phyloP scores from a whole-genome alignment of 1,139 yeast genomes.

The Yamadazyma atmosphaerica region DNA sequence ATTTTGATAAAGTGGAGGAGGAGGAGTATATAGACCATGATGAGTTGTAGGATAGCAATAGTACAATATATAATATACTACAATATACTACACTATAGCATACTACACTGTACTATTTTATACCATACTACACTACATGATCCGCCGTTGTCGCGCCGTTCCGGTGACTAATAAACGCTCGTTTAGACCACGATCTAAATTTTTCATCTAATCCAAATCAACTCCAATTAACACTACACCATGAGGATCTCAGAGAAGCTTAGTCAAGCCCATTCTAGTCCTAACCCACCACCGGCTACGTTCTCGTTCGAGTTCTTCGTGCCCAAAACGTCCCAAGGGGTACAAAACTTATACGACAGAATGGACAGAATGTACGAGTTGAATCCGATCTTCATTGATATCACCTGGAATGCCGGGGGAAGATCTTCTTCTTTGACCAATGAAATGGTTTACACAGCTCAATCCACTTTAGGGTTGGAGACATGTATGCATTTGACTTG shows the following conservation, averaged over 20 bases:
- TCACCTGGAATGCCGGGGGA: constrained; percentile 99
- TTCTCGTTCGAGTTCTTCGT: constrained; percentile 96
- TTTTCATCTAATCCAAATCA: background rate
- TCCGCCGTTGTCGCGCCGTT: background rate
- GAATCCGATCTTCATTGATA: constrained; percentile 89
- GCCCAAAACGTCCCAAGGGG: constrained; percentile 98
- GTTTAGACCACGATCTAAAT: background rate
- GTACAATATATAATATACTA: too few relatives aligned
- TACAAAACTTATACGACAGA: constrained; percentile 91
- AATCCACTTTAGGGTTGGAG: constrained; percentile 88
- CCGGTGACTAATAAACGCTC: background rate
- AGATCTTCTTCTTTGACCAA: constrained; percentile 75
- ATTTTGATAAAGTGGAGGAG: constrained; percentile 3
- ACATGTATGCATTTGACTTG: constrained; percentile 99
- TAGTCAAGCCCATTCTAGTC: constrained; percentile 43
- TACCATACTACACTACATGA: background rate
- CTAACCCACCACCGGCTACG: constrained; percentile 59
- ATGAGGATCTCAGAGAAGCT: constrained; percentile 60
- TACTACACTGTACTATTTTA: too few relatives aligned
- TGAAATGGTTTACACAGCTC: constrained; percentile 90
- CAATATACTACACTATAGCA: background rate
- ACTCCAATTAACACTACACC: constrained; percentile 18
- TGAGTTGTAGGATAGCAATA: constrained; percentile 13
- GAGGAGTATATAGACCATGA: constrained; percentile 9
- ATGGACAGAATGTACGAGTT: constrained; percentile 97